Evolutionary conservation across 257 asterid genomes (phyloP).

Genomic region (Solanum chiquidenum): DNA sequence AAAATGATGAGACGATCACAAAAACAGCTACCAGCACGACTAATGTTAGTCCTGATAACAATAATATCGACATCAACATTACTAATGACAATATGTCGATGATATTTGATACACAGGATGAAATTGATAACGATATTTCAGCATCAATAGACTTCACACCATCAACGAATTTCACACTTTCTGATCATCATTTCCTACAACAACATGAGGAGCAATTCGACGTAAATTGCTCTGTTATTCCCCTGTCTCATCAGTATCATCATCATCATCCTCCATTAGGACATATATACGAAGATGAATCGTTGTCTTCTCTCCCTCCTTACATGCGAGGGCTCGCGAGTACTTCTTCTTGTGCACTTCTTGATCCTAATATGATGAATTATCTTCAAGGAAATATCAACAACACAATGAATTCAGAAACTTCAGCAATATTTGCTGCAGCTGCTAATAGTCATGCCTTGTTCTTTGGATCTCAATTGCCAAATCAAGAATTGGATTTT

Average conservation of each 20-base stretch:
- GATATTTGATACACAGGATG: conserved; percentile 36
- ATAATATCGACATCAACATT: neutral
- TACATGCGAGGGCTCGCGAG: conserved; percentile 24
- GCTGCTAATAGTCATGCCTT: conserved; percentile 21
- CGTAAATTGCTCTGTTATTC: conserved; percentile 1
- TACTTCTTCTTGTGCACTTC: conserved; percentile 28
- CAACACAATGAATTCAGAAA: conserved; percentile 25
- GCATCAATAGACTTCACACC: conserved; percentile 68
- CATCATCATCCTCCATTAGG: conserved; percentile 17
- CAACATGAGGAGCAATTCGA: conserved; percentile 33
- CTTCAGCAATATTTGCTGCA: conserved; percentile 29
- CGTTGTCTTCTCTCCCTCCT: conserved; percentile 27
- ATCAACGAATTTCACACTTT: conserved; percentile 27
- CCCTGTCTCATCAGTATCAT: conserved; percentile 6
- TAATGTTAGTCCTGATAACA: neutral
- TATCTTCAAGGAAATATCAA: conserved; percentile 31
- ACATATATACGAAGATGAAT: conserved; percentile 32
- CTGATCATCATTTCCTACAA: conserved; percentile 28
- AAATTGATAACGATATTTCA: conserved; percentile 59
- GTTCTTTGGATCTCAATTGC: conserved; percentile 36
- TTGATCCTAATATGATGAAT: conserved; percentile 36
- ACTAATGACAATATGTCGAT: conserved; percentile 9
- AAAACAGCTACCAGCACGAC: conserved; percentile 9
- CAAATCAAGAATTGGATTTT: conserved; percentile 55
- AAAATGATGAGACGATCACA: neutral